Evolutionary conservation across 352 stramenopile species (phyloP).

Genomic region (Globisporangium takayamanum): DNA sequence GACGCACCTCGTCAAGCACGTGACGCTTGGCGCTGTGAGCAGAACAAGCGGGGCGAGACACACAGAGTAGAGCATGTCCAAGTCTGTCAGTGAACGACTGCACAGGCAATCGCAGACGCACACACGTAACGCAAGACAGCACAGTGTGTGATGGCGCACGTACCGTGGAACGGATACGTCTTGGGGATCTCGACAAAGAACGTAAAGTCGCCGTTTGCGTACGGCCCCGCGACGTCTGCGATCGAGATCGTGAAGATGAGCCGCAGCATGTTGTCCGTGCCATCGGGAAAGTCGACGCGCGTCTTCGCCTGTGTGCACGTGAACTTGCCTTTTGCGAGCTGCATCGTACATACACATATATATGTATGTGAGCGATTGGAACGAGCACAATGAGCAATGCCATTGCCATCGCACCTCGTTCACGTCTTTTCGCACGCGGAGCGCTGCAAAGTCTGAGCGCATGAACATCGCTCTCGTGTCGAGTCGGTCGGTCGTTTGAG

Average conservation of each 20-base stretch:
- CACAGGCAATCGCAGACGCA: not conserved
- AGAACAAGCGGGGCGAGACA: not conserved
- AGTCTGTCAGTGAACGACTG: not conserved
- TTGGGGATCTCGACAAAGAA: conserved; percentile 86
- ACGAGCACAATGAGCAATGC: not conserved
- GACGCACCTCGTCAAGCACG: conserved; percentile 53
- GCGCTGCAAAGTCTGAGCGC: conserved; percentile 67
- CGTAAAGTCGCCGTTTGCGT: conserved; percentile 78
- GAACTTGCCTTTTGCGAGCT: conserved; percentile 76
- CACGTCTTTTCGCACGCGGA: conserved; percentile 82
- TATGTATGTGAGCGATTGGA: not conserved
- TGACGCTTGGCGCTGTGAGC: conserved; percentile 55
- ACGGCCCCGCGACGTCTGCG: conserved; percentile 60
- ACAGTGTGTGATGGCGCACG: conserved; percentile 1
- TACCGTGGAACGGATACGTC: conserved; percentile 84
- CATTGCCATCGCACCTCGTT: conserved; percentile 50
- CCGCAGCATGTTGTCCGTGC: conserved; percentile 70
- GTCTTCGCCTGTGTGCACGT: conserved; percentile 71
- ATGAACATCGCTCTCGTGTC: conserved; percentile 38
- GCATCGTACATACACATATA: not conserved
- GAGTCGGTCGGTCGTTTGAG: too few relatives aligned
- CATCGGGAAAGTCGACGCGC: conserved; percentile 79
- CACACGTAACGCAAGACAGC: not conserved
- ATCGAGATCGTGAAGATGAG: conserved; percentile 82
- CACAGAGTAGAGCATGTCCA: not conserved